Evolutionary conservation across 2,329 filamentous ascomycete genomes (phyloP).

Genomic region (Penicillium sp.): DNA sequence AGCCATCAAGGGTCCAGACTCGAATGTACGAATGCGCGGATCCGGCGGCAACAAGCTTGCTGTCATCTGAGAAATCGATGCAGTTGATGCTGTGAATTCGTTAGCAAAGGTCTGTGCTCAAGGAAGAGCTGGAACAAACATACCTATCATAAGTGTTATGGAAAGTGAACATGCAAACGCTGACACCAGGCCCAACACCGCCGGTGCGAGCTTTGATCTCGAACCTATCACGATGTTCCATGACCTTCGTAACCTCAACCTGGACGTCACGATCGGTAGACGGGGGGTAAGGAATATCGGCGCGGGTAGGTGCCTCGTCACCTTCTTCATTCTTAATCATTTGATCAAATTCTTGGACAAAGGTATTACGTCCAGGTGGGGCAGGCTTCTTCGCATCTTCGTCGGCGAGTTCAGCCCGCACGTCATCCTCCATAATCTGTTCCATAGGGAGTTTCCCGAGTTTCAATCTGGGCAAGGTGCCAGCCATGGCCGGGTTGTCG

Average conservation of each 20-base stretch:
- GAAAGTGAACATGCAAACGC: slow-evolving; percentile 96
- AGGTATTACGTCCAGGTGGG: slow-evolving; percentile 62
- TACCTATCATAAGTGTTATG: slow-evolving; percentile 92
- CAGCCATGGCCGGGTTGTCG: slow-evolving; percentile 54
- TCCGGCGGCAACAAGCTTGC: slow-evolving; percentile 78
- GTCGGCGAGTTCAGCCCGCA: slow-evolving; percentile 80
- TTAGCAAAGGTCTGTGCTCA: slow-evolving; percentile 19
- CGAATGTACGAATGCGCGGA: slow-evolving; percentile 94
- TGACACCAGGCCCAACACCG: slow-evolving; percentile 76
- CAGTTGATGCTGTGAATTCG: slow-evolving; percentile 66
- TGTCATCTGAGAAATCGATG: slow-evolving; percentile 91
- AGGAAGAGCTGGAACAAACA: slow-evolving; percentile 30
- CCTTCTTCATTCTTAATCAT: slow-evolving; percentile 86
- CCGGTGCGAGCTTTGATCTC: slow-evolving; percentile 80
- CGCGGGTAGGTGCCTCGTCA: slow-evolving; percentile 72
- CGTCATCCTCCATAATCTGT: slow-evolving; percentile 72
- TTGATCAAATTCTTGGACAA: slow-evolving; percentile 83
- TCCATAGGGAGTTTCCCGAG: slow-evolving; percentile 84
- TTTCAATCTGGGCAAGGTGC: slow-evolving; percentile 60
- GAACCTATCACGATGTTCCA: slow-evolving; percentile 88
- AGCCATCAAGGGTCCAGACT: slow-evolving; percentile 86
- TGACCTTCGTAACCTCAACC: slow-evolving; percentile 90
- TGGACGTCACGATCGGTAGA: slow-evolving; percentile 85
- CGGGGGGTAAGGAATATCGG: slow-evolving; percentile 79
- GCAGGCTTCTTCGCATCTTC: slow-evolving; percentile 77